phyloP scores from a whole-genome alignment of 441 rosid species.

The Biscutella laevigata region DNA sequence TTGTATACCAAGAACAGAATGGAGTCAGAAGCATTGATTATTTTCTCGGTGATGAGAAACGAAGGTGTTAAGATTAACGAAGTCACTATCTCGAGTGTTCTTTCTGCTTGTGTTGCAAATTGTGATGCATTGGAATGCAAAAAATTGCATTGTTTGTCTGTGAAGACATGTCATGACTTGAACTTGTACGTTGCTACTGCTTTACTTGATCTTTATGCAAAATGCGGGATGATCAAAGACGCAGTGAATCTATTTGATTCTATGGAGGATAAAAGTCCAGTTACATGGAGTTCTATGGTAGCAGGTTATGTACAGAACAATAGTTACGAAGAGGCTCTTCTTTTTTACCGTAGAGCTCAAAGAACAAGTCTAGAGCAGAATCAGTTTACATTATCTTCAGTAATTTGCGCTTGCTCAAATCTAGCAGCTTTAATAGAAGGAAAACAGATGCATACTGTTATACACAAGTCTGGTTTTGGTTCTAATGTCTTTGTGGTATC shows the following conservation, averaged over 20 bases:
- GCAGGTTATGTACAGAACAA: conserved; percentile 64
- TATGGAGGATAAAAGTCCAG: conserved; percentile 55
- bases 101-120: conserved; percentile 51
- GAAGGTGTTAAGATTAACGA: conserved; percentile 38
- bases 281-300: conserved; percentile 80
- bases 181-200: conserved; percentile 61
- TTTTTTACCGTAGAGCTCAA: conserved; percentile 35
- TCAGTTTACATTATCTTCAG: conserved; percentile 56
- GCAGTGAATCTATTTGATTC: conserved; percentile 49
- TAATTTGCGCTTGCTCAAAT: conserved; percentile 55
- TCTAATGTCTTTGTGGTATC: conserved; percentile 47
- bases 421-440: conserved; percentile 60
- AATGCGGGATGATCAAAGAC: conserved; percentile 44
- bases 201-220: conserved; percentile 69
- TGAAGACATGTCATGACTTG: conserved; percentile 43
- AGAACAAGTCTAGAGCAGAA: conserved; percentile 34
- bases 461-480: conserved; percentile 45
- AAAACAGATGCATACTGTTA: conserved; percentile 49
- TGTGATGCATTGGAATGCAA: conserved; percentile 36
- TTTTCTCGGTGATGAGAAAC: conserved; percentile 45
- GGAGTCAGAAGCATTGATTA: conserved; percentile 33
- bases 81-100: conserved; percentile 59
- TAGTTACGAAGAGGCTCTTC: conserved; percentile 58
- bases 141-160: conserved; percentile 54
- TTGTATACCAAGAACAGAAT: conserved; percentile 35